A percentile compares a stretch with the other conserved stretches of the same genome.
phyloP scores from a whole-genome alignment of 2,329 filamentous ascomycete genomes.

The Claviceps sp. region DNA sequence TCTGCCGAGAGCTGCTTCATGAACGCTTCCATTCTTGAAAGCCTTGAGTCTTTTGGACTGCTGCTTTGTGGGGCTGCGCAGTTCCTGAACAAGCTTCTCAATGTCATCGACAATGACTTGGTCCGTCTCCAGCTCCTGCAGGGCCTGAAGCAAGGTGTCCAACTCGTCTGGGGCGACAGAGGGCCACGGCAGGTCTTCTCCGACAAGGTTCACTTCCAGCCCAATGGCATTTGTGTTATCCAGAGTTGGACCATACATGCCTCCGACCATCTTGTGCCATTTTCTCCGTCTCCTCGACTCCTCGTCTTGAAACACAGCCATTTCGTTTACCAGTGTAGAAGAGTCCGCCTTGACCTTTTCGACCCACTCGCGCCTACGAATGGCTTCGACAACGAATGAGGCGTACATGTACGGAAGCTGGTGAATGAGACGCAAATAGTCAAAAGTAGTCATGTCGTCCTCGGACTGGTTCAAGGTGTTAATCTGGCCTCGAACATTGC shows the following conservation, averaged over 20 bases:
- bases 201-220: constrained; percentile 74
- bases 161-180: constrained; percentile 62
- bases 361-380: constrained; percentile 78
- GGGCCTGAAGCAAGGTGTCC: constrained; percentile 53
- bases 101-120: constrained; percentile 57
- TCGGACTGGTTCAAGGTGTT: constrained; percentile 57
- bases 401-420: constrained; percentile 83
- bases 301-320: constrained; percentile 84
- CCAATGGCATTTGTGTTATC: constrained; percentile 62
- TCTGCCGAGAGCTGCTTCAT: constrained; percentile 77
- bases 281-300: constrained; percentile 78
- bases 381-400: constrained; percentile 72
- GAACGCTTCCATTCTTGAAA: constrained; percentile 92
- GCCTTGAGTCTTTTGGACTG: constrained; percentile 79
- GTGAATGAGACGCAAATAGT: constrained; percentile 66
- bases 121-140: constrained; percentile 55
- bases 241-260: constrained; percentile 53
- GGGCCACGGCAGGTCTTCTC: constrained; percentile 72
- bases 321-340: constrained; percentile 77
- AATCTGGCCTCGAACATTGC: constrained; percentile 59
- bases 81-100: constrained; percentile 60
- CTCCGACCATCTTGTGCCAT: constrained; percentile 78
- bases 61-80: constrained; percentile 72
- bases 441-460: constrained; percentile 68
- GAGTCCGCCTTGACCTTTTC: constrained; percentile 85